A percentile compares a stretch with the other conserved stretches of the same genome.
phyloP scores from a whole-genome alignment of 2,329 filamentous ascomycete species.

The Ophiognomonia clavigignenti-juglandacearum region DNA sequence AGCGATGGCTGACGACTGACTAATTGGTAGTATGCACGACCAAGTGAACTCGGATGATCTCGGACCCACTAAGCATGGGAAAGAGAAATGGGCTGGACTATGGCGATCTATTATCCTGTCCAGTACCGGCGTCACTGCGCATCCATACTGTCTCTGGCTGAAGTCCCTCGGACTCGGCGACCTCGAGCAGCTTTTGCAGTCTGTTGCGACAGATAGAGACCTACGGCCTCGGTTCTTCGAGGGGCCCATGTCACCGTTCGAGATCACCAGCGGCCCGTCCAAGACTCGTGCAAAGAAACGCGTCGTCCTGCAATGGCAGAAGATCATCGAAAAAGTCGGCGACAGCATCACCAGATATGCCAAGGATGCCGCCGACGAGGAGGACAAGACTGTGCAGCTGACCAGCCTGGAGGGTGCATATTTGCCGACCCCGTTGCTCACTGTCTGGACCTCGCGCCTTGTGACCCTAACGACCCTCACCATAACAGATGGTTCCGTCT shows the following conservation, averaged over 20 bases:
- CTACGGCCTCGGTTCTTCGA: conserved; percentile 34
- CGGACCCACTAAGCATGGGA: conserved; percentile 27
- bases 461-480: conserved; percentile 54
- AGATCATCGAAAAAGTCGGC: conserved; percentile 44
- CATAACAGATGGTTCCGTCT: conserved; percentile 55
- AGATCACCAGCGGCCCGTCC: conserved; percentile 21
- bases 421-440: conserved; percentile 46
- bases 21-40: conserved; percentile 45
- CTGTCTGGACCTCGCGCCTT: conserved; percentile 55
- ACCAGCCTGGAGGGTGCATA: conserved; percentile 51
- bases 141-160: conserved; percentile 67
- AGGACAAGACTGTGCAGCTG: conserved; percentile 44
- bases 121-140: conserved; percentile 55
- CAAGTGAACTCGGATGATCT: conserved; percentile 38
- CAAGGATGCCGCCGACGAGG: conserved; percentile 29
- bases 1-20: not conserved
- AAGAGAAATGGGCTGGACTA: conserved; percentile 53
- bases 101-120: conserved; percentile 68
- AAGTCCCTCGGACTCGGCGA: conserved; percentile 59
- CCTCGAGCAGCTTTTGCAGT: conserved; percentile 53
- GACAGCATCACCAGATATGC: conserved; percentile 52
- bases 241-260: conserved; percentile 32
- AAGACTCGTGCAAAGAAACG: conserved; percentile 20
- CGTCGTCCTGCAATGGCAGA: conserved; percentile 28
- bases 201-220: conserved; percentile 31